Conservation (phyloP, 805 yeast species). For the Metschnikowia picachoensis region DNA sequence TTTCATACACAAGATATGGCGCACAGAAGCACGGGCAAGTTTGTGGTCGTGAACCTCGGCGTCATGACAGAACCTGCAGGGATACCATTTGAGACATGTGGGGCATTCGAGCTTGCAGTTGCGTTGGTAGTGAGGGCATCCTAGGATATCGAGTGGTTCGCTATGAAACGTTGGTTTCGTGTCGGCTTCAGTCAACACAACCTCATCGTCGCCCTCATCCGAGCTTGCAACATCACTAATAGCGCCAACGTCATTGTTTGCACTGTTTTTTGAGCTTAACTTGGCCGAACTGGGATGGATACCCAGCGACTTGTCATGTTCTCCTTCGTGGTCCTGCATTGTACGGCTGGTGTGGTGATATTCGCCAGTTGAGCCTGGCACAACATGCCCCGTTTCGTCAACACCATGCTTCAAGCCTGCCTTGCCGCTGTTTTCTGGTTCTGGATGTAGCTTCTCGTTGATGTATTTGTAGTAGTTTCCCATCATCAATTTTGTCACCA, state of each 20-base stretch:
- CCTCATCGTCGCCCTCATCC: conserved; percentile 33
- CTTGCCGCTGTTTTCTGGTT: background rate
- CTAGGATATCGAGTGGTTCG: conserved; percentile 44
- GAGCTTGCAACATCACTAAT: no score
- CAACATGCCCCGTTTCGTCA: background rate
- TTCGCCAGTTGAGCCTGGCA: no score
- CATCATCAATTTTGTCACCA: conserved; percentile 67
- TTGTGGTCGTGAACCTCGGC: conserved; percentile 55
- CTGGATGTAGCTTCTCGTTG: conserved; percentile 12
- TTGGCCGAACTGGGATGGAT: no score
- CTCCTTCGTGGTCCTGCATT: background rate
- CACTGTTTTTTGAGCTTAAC: no score
- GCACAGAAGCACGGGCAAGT: conserved; percentile 50
- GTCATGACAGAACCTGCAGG: conserved; percentile 87
- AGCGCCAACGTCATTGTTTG: no score
- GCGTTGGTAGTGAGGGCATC: conserved; percentile 81
- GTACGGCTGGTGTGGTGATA: background rate
- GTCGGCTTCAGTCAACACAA: conserved; percentile 46
- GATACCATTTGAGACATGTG: conserved; percentile 66
- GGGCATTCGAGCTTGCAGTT: conserved; percentile 83
- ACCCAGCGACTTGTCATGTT: background rate
- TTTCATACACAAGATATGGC: conserved; percentile 74
- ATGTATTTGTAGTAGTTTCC: conserved; percentile 55
- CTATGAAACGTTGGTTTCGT: conserved; percentile 46
- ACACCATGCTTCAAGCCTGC: background rate